Evolutionary conservation across 768 basidiomycete genomes (phyloP).

Genomic region (Boletellus sp.): DNA sequence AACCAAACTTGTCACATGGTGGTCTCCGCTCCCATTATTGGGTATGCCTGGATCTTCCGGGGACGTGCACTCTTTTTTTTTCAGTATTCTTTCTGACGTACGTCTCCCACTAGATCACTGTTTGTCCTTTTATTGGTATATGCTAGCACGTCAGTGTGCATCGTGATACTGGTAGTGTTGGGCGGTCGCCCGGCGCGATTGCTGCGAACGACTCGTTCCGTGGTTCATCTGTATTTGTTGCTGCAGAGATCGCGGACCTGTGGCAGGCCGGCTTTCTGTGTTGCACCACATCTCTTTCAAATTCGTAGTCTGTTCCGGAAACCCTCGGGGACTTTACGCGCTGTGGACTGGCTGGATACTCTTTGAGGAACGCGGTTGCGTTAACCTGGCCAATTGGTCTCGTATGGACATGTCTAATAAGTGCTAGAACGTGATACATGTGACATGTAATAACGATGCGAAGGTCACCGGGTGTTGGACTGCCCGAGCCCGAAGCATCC

Average conservation of each 20-base stretch:
- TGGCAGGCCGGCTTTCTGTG: constrained; percentile 40
- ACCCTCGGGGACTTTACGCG: constrained; percentile 69
- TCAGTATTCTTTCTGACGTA: constrained; percentile 74
- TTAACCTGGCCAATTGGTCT: too few relatives aligned
- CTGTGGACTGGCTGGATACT: constrained; percentile 59
- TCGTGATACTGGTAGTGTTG: constrained; percentile 85
- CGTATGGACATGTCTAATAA: too few relatives aligned
- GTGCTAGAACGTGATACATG: too few relatives aligned
- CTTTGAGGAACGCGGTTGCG: constrained; percentile 46
- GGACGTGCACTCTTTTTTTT: constrained; percentile 63
- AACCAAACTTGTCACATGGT: constrained; percentile 51
- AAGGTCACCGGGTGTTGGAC: too few relatives aligned
- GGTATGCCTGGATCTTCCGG: constrained; percentile 75
- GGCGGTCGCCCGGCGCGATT: constrained; percentile 72
- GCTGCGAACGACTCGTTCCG: constrained; percentile 77
- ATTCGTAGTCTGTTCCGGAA: constrained; percentile 37
- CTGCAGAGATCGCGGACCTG: constrained; percentile 72
- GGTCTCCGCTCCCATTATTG: constrained; percentile 55
- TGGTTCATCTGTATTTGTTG: constrained; percentile 64
- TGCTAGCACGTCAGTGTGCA: constrained; percentile 72
- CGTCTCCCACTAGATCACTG: constrained; percentile 19
- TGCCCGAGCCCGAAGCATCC: too few relatives aligned
- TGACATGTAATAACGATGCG: too few relatives aligned
- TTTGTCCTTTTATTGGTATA: constrained; percentile 42
- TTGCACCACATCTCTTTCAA: neutral